Conservation (phyloP, 202 grass and related monocot genomes). For the Eragrostis tef region DNA sequence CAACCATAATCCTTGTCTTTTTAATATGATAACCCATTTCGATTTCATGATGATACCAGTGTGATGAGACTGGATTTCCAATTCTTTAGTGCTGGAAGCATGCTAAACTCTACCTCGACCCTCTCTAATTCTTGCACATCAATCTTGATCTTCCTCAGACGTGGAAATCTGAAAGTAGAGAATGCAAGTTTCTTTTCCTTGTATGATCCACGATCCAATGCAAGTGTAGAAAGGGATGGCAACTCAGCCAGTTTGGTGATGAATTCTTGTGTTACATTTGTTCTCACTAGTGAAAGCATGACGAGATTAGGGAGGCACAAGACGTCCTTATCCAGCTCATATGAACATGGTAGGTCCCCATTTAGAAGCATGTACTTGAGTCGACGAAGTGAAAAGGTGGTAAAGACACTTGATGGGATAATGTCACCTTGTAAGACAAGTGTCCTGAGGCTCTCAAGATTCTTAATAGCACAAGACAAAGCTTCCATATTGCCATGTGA, state of each 20-base stretch:
- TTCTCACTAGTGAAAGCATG: conserved; percentile 28
- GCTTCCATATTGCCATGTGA: background rate
- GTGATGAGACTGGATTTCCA: background rate
- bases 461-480: conserved; percentile 5
- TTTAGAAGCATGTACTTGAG: conserved; percentile 41
- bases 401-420: conserved; percentile 44
- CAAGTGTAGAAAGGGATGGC: conserved; percentile 42
- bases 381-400: background rate
- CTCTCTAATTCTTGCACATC: conserved; percentile 1
- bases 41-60: background rate
- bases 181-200: conserved; percentile 29
- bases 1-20: background rate
- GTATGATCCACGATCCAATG: conserved; percentile 31
- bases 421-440: background rate
- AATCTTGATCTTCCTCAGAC: conserved; percentile 39
- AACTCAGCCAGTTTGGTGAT: conserved; percentile 34
- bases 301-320: conserved; percentile 43
- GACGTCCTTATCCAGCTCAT: background rate
- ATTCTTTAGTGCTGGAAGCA: background rate
- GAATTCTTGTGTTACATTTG: conserved; percentile 33
- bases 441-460: conserved; percentile 42
- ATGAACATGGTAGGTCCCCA: background rate
- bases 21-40: background rate
- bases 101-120: background rate
- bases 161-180: background rate